Base-by-base conservation (phyloP, 1,139 yeast species). In the Protomyces inundatus region DNA sequence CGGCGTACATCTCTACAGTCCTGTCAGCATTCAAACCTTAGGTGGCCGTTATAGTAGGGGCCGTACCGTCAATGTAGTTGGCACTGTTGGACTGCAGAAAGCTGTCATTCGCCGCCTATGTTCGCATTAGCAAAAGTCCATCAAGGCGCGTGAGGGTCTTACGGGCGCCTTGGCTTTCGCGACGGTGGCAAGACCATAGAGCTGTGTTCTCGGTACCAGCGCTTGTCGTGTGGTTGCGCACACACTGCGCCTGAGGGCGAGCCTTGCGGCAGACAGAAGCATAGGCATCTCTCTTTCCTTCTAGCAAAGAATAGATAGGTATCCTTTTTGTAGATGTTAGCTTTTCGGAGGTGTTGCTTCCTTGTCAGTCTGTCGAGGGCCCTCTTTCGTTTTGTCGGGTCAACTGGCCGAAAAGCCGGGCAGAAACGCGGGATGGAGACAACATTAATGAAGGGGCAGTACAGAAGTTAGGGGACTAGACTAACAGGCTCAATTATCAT, bases 41-140 rank as follows among this genome's bases (percentile, higher is more conserved):
- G 2, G 23, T 23, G 23, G 23, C 23, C 23, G 12, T 14, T 7
- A 16, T 30, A 6, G 6, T 30, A 48, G 32, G 34, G 5, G 37
- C 6, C 53, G 4, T 57, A 58, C 62, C 98, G 76, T 93, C 99
- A 71, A 95, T 88, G 77, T 93, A 93, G 73, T 85, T 86, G 70
- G 97, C 95, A 76, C 89, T 89, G 74, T 86, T 85, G 65, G 95
- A 84, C 71, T 88, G 90, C 71, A 91, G 79, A 76, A 93, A 93
- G 56, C 62, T 58, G 45, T 58, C 62, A 16, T 58, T 58, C 7
- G 56, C 51, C 9, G 55, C 34, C 62, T 58, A 12, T 23, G 12
- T 9, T 12, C 35, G 16, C 23, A 23, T 35, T 33, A 34, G 10
- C 32, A 3, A 51, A 51, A 30, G 10, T 23, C 37, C 3, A 4